Evolutionary conservation across 192 early-diverging fungal genomes (phyloP).

Genomic region (Irineochytrium annulatum): DNA sequence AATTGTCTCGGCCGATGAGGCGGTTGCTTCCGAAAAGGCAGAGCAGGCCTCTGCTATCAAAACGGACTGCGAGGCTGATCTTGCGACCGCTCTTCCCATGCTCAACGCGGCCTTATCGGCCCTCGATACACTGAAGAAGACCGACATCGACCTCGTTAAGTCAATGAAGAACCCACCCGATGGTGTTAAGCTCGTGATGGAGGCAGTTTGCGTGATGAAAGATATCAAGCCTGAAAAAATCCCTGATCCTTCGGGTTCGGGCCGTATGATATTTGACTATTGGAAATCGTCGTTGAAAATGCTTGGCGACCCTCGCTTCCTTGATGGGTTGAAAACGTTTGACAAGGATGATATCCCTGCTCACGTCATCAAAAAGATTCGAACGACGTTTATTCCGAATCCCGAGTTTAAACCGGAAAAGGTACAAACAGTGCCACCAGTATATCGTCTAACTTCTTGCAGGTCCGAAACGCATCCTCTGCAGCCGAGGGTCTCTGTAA

Average conservation of each 20-base stretch:
- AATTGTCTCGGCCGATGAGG: slow-evolving; percentile 57
- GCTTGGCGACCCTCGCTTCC: slow-evolving; percentile 53
- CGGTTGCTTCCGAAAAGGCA: slow-evolving; percentile 50
- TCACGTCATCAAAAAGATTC: slow-evolving; percentile 56
- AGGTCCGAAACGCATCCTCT: slow-evolving; percentile 58
- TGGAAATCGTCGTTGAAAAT: slow-evolving; percentile 60
- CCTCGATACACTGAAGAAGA: slow-evolving; percentile 58
- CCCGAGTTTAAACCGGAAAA: slow-evolving; percentile 64
- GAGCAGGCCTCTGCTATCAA: slow-evolving; percentile 54
- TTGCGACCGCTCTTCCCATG: slow-evolving; percentile 55
- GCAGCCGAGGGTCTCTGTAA: slow-evolving; percentile 60
- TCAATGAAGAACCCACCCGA: slow-evolving; percentile 64
- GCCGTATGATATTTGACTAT: slow-evolving; percentile 61
- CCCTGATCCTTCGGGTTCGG: slow-evolving; percentile 59
- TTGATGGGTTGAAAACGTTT: slow-evolving; percentile 49
- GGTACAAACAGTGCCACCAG: no score
- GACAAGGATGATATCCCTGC: slow-evolving; percentile 62
- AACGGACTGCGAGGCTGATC: slow-evolving; percentile 53
- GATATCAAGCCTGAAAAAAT: slow-evolving; percentile 62
- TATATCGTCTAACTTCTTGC: no score
- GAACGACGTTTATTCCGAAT: slow-evolving; percentile 54
- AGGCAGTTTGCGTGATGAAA: slow-evolving; percentile 63
- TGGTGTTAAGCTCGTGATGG: slow-evolving; percentile 62
- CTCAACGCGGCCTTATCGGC: slow-evolving; percentile 54
- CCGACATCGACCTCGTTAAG: slow-evolving; percentile 60